Evolutionary conservation across 2,329 filamentous ascomycete species (phyloP).

Genomic region (Exophiala sp.): DNA sequence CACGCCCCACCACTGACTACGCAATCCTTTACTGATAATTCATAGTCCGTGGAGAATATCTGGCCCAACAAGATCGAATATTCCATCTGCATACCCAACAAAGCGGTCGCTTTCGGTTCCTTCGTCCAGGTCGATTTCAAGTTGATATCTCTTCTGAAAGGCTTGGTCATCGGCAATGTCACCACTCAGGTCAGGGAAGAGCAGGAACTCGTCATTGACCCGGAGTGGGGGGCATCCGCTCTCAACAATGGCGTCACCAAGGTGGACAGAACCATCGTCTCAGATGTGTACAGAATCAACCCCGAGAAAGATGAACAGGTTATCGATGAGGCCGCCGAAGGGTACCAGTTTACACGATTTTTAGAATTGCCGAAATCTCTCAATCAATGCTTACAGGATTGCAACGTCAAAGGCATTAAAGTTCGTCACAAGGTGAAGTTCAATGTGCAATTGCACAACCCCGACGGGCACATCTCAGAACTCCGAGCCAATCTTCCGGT

Average conservation of each 20-base stretch:
- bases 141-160: slow-evolving; percentile 84
- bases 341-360: slow-evolving; percentile 57
- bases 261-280: slow-evolving; percentile 61
- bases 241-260: slow-evolving; percentile 42
- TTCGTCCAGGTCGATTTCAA: slow-evolving; percentile 78
- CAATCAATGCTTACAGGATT: slow-evolving; percentile 80
- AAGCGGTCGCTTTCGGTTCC: slow-evolving; percentile 93
- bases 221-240: slow-evolving; percentile 39
- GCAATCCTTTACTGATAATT: not conserved
- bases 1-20: slow-evolving; percentile 1
- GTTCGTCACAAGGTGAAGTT: slow-evolving; percentile 89
- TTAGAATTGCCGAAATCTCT: slow-evolving; percentile 75
- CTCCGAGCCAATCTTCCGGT: slow-evolving; percentile 79
- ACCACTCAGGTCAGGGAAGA: slow-evolving; percentile 76
- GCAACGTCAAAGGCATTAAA: slow-evolving; percentile 85
- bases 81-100: slow-evolving; percentile 86
- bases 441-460: slow-evolving; percentile 86
- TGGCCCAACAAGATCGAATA: slow-evolving; percentile 99
- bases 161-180: slow-evolving; percentile 78
- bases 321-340: slow-evolving; percentile 58
- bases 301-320: slow-evolving; percentile 57
- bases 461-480: slow-evolving; percentile 90
- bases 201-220: slow-evolving; percentile 61
- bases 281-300: slow-evolving; percentile 67
- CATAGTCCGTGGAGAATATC: slow-evolving; percentile 78